These are phyloP conservation scores for Limonium bicolor DNA, from an alignment of 148 eudicot species.

Conservation along the genomic window DNA sequence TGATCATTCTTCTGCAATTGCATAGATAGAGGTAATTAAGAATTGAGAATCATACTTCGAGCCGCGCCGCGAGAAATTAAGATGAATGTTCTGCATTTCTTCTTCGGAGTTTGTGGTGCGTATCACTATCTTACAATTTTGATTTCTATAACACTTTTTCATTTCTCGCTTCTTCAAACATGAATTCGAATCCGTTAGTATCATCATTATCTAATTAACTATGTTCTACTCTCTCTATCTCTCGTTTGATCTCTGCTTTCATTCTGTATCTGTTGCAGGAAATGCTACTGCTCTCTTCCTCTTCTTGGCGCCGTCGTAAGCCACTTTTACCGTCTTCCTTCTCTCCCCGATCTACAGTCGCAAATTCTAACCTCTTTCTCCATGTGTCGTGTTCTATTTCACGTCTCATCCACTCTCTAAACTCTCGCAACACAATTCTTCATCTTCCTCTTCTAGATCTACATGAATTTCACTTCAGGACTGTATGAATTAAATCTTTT, in stretches of 20 bases:
- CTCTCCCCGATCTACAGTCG: not conserved
- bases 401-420: too few relatives aligned
- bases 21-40: too few relatives aligned
- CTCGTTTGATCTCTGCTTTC: constrained; percentile 9
- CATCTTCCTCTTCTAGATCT: too few relatives aligned
- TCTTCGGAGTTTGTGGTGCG: constrained; percentile 33
- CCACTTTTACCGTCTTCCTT: not conserved
- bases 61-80: too few relatives aligned
- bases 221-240: not conserved
- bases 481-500: too few relatives aligned
- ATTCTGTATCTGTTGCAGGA: constrained; percentile 18
- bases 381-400: too few relatives aligned
- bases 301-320: constrained; percentile 36
- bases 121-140: not conserved
- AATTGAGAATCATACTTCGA: too few relatives aligned
- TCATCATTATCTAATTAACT: not conserved
- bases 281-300: constrained; percentile 42
- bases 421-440: too few relatives aligned
- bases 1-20: too few relatives aligned
- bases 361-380: not conserved
- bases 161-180: too few relatives aligned
- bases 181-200: not conserved
- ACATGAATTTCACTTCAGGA: too few relatives aligned
- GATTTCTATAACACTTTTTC: not conserved
- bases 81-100: constrained; percentile 18